Base-by-base conservation (phyloP, 1,139 yeast species). In the Sugiyamaella paludigena region DNA sequence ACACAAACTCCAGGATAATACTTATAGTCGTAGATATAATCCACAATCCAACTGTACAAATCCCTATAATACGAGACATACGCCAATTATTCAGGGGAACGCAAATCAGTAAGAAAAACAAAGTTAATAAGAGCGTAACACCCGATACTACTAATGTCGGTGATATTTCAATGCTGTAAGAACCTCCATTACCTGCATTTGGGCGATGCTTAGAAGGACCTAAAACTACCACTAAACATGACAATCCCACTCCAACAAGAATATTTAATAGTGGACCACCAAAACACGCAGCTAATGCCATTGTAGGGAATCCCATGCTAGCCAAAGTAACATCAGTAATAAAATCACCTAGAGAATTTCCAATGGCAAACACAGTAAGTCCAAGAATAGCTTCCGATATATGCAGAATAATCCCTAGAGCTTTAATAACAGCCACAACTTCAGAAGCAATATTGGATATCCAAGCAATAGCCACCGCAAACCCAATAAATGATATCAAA, bases 271-370 rank as follows among this genome's bases (percentile, higher is more conserved):
- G 70, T 0, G 98, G 98, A 1, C 97, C 94, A 0, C 97, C 98
- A 66, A 89, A 87, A 62, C 97, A 91, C 0, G 98, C 97, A 11
- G 95, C 86, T 36, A 92, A 74, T 0, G 98, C 97, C 92, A 91
- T 87, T 53, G 86, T 77, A 0, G 96, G 91, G 72, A 83, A 84
- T 0, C 97, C 97, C 81, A 87, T 80, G 54, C 73, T 75, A 0
- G 96, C 92, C 45, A 92, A 82, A 0, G 95, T 86, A 44, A 84
- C 72, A 61, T 92, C 89, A 0, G 97, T 85, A 1, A 91, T 81
- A 47, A 91, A 73, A 61, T 92, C 98, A 5, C 97, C 96, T 4
- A 88, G 70, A 0, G 96, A 89, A 64, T 91, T 92, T 7, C 98
- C 98, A 57, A 91, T 72, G 0, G 98, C 97, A 71, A 91, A 89